Conservation (phyloP, 2,329 filamentous ascomycete genomes). For the Coniochaeta sp. region DNA sequence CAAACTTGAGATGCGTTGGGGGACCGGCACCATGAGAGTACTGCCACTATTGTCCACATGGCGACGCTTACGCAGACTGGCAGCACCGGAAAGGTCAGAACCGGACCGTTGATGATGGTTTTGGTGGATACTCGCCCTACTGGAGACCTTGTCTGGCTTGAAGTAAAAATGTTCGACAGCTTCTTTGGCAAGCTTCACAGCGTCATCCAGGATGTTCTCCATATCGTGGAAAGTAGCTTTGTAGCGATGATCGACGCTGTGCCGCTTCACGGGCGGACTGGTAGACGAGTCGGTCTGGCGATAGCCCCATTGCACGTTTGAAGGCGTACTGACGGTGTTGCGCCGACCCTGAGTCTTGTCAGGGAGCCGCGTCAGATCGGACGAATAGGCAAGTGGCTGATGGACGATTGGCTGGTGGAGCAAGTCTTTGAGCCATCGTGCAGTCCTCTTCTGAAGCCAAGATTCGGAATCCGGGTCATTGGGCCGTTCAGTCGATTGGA, state of each 20-base stretch:
- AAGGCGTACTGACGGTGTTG: not conserved
- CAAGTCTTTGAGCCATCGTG: not conserved
- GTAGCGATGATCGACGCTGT: slow-evolving; percentile 1
- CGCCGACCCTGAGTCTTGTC: not conserved
- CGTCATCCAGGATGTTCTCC: not conserved
- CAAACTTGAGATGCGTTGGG: slow-evolving; percentile 1
- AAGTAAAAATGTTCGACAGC: not conserved
- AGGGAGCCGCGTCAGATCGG: not conserved
- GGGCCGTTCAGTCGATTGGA: too few species aligned
- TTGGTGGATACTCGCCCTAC: not conserved
- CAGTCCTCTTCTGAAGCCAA: not conserved
- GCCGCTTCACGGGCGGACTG: not conserved
- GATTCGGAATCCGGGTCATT: not conserved
- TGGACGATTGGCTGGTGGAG: not conserved
- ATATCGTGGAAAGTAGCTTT: not conserved
- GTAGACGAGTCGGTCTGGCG: not conserved
- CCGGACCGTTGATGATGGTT: not conserved
- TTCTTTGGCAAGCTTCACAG: not conserved
- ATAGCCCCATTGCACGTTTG: not conserved
- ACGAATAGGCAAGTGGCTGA: not conserved
- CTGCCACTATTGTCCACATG: not conserved
- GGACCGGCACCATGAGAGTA: not conserved
- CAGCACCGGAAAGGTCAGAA: not conserved
- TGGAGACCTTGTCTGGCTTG: not conserved
- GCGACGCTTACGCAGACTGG: not conserved